phyloP scores from a whole-genome alignment of 2,329 filamentous ascomycete species.

The Talaromyces sp. region DNA sequence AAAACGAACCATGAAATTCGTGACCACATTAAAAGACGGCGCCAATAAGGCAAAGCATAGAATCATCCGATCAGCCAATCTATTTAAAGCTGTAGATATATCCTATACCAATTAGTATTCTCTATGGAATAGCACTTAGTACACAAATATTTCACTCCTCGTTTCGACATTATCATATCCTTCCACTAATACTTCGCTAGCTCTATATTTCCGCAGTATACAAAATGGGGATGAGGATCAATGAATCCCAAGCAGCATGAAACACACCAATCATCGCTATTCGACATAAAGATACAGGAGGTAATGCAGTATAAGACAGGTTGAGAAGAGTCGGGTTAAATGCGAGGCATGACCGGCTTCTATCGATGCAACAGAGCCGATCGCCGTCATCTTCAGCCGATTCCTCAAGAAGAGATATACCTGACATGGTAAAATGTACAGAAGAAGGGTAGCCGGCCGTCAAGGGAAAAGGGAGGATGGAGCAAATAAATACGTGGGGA shows the following conservation, averaged over 20 bases:
- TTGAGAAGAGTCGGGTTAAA: not conserved
- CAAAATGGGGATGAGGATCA: not conserved
- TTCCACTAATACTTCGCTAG: not conserved
- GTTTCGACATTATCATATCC: not conserved
- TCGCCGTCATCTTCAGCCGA: not conserved
- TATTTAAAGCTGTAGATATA: not conserved
- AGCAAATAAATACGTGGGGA: not conserved
- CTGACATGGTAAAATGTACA: slow-evolving; percentile 8
- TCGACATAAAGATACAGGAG: not conserved
- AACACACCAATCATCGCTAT: not conserved
- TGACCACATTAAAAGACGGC: not conserved
- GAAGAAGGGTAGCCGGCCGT: slow-evolving; percentile 1
- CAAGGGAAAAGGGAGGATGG: not conserved
- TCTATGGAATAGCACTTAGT: not conserved
- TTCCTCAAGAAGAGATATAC: not conserved
- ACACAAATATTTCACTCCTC: not conserved
- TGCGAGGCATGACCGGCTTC: not conserved
- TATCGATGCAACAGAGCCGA: not conserved
- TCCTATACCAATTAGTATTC: not conserved
- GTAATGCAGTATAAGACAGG: not conserved
- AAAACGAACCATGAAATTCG: not conserved
- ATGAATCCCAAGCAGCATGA: not conserved
- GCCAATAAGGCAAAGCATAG: not conserved
- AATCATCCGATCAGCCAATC: not conserved
- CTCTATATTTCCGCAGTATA: not conserved